phyloP scores from a whole-genome alignment of 129 eudicot species.

The Arctium lappa region DNA sequence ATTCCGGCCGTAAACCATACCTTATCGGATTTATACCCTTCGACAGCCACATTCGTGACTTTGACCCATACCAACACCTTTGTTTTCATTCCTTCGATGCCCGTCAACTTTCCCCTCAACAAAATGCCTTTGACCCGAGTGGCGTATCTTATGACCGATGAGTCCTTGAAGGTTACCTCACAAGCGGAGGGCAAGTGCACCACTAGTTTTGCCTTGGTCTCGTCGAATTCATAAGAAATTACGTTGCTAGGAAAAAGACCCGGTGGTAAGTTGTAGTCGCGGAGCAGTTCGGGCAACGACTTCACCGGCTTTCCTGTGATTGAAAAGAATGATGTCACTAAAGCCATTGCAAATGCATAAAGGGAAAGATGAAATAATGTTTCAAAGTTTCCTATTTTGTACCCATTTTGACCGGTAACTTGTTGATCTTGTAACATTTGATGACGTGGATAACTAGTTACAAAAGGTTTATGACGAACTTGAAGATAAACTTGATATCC shows the following conservation, averaged over 20 bases:
- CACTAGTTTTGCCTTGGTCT: slow-evolving; percentile 43
- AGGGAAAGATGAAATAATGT: neutral
- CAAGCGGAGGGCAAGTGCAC: slow-evolving; percentile 53
- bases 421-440: neutral
- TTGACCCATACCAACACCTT: slow-evolving; percentile 61
- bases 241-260: slow-evolving; percentile 61
- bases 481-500: neutral
- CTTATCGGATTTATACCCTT: slow-evolving; percentile 58
- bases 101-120: slow-evolving; percentile 44
- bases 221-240: slow-evolving; percentile 55
- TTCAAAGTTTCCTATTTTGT: neutral
- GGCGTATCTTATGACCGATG: slow-evolving; percentile 51
- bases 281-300: slow-evolving; percentile 50
- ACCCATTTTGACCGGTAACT: neutral
- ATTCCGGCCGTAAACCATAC: slow-evolving; percentile 62
- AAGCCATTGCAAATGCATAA: neutral
- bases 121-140: slow-evolving; percentile 48
- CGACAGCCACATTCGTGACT: slow-evolving; percentile 54
- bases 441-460: neutral
- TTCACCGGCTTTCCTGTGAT: slow-evolving; percentile 48
- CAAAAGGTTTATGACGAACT: neutral
- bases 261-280: slow-evolving; percentile 52
- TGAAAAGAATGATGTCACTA: neutral
- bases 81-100: slow-evolving; percentile 63
- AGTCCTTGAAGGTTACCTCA: slow-evolving; percentile 55